A percentile compares a stretch with the other conserved stretches of the same genome.
Evolutionary conservation across 768 basidiomycete genomes (phyloP).

Genomic region (Podaxis sp.): DNA sequence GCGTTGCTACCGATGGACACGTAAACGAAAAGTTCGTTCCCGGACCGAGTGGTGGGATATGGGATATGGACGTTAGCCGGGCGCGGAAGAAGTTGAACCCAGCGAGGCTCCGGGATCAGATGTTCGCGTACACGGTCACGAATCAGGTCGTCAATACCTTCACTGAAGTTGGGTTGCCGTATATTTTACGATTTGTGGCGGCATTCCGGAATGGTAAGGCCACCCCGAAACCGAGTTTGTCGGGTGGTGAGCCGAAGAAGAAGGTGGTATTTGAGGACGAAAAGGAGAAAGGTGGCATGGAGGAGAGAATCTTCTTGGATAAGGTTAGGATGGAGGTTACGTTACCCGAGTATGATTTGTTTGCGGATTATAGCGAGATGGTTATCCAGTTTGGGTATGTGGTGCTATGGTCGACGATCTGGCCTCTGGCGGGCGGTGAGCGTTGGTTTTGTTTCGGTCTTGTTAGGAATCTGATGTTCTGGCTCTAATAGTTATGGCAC

Average conservation of each 20-base stretch:
- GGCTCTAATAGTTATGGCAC: slow-evolving; percentile 55
- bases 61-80: slow-evolving; percentile 47
- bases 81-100: slow-evolving; percentile 61
- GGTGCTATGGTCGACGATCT: slow-evolving; percentile 87
- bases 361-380: slow-evolving; percentile 95
- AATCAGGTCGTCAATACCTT: slow-evolving; percentile 81
- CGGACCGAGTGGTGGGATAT: slow-evolving; percentile 25
- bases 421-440: slow-evolving; percentile 83
- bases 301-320: slow-evolving; percentile 79
- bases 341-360: slow-evolving; percentile 76
- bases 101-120: slow-evolving; percentile 76
- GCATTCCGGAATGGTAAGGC: slow-evolving; percentile 27
- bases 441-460: slow-evolving; percentile 5
- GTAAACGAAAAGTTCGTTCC: slow-evolving; percentile 12
- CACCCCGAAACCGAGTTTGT: slow-evolving; percentile 8
- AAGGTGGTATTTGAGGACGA: slow-evolving; percentile 73
- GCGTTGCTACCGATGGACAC: slow-evolving; percentile 5
- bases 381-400: slow-evolving; percentile 94
- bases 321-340: slow-evolving; percentile 71
- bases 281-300: slow-evolving; percentile 46
- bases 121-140: slow-evolving; percentile 91
- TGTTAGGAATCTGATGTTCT: background rate
- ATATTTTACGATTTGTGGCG: slow-evolving; percentile 55
- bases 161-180: slow-evolving; percentile 79
- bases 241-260: slow-evolving; percentile 42